Evolutionary conservation across 768 basidiomycete species (phyloP), one percentile per base, ranked within the genome.

Genomic region (Rhodotorula toruloides): DNA sequence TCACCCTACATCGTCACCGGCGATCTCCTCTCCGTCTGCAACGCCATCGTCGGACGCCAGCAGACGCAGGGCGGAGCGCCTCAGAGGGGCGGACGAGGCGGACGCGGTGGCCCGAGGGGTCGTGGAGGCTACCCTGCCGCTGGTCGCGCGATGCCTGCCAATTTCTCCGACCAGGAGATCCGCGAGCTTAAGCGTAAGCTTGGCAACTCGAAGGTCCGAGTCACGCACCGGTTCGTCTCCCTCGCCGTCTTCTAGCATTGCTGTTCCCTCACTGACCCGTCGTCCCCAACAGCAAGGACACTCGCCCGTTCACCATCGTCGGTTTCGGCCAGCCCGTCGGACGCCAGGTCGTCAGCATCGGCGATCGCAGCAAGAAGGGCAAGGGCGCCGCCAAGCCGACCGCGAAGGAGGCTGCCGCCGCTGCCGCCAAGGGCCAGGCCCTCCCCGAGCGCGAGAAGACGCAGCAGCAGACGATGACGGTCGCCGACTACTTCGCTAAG

Each of bases 1-100:
- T 64, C 68, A 36, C 68, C 68, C 5, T 69, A 61, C 55, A 32
- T 69, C 63, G 17, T 53, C 29, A 39, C 68, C 2, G 68, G 68
- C 25, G 27, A 60, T 43, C 59, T 69, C 43, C 29, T 47, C 13
- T 17, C 42, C 21, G 63, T 69, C 50, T 61, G 58, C 55, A 50
- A 55, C 42, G 63, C 63, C 0, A 69, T 69, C 43, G 54, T 69
- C 50, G 62, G 58, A 2, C 68, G 58, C 46, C 47, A 17, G 14
- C 47, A 54, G 37, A 10, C 37, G 25, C n/a, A n/a, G n/a, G n/a
- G n/a, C n/a, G 34, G 59, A 1, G 44, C 36, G 2, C 34, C 32
- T 12, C 22, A 21, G 3, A 37, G 36, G 8, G 54, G 40, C 31
- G 49, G 37, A 16, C 32, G 37, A 6, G 42, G 39, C 39, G 67